A percentile compares a stretch with the other conserved stretches of the same genome.
Evolutionary conservation across 2,329 filamentous ascomycete species (phyloP).

Genomic region (Diaporthe citriasiana): DNA sequence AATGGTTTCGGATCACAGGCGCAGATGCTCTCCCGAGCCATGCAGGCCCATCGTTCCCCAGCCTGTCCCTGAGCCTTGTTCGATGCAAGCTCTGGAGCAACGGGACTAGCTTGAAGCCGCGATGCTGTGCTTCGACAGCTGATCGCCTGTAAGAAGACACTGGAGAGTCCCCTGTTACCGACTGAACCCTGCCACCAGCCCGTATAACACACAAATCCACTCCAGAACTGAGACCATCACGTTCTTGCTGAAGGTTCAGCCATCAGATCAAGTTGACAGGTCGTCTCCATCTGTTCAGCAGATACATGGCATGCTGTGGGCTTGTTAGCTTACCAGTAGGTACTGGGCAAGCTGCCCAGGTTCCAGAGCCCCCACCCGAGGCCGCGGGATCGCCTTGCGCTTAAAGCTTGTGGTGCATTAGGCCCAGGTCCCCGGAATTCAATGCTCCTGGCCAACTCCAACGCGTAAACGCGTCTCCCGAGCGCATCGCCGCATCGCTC

Average conservation of each 20-base stretch:
- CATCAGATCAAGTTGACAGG: neutral
- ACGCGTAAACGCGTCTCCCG: constrained; percentile 29
- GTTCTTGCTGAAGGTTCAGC: neutral
- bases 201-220: neutral
- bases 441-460: neutral
- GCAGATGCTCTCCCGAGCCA: neutral
- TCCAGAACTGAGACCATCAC: neutral
- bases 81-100: constrained; percentile 24
- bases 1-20: neutral
- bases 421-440: constrained; percentile 22
- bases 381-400: constrained; percentile 13
- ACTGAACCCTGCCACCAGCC: neutral
- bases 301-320: neutral
- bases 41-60: constrained; percentile 3
- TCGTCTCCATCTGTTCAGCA: neutral
- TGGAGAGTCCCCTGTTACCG: neutral
- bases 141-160: constrained; percentile 12
- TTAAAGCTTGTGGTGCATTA: constrained; percentile 28
- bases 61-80: constrained; percentile 18
- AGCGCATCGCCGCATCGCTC: constrained; percentile 19
- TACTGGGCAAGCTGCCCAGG: neutral
- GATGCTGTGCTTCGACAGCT: neutral
- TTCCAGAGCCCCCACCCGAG: constrained; percentile 11
- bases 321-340: neutral
- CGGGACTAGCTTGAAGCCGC: constrained; percentile 2